phyloP scores from a whole-genome alignment of 768 basidiomycete genomes.

The Cystobasidium tubakii region DNA sequence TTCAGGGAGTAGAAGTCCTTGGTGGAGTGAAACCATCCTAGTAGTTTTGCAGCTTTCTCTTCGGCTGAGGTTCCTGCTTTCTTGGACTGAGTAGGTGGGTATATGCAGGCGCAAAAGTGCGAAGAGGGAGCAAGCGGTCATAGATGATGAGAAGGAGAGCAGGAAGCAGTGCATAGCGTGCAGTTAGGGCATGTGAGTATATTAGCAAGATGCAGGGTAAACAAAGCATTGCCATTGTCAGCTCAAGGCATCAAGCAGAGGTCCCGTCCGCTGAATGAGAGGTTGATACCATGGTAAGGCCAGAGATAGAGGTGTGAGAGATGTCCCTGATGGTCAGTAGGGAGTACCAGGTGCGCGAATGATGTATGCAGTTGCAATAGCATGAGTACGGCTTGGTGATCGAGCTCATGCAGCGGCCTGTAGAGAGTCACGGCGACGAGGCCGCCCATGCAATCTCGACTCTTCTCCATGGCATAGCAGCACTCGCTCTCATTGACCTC shows the following conservation, averaged over 20 bases:
- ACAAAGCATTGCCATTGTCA: neutral
- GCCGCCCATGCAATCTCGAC: too few species aligned
- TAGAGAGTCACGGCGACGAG: too few species aligned
- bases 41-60: constrained; percentile 28
- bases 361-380: too few species aligned
- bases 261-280: neutral
- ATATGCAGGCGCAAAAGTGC: neutral
- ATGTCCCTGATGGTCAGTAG: too few species aligned
- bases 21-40: constrained; percentile 27
- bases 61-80: constrained; percentile 25
- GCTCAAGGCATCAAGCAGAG: neutral
- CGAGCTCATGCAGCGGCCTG: too few species aligned
- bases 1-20: constrained; percentile 27
- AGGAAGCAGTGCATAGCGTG: neutral
- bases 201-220: neutral
- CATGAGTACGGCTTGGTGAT: too few species aligned
- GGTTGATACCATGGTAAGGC: neutral
- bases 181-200: neutral
- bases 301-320: neutral
- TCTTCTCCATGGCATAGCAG: too few species aligned
- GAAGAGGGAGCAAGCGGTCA: neutral
- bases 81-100: neutral
- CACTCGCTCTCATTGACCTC: too few species aligned
- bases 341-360: too few species aligned
- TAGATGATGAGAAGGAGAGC: neutral